Base-by-base conservation (phyloP, 768 basidiomycete species). In the Lanmaoa rubissima region DNA sequence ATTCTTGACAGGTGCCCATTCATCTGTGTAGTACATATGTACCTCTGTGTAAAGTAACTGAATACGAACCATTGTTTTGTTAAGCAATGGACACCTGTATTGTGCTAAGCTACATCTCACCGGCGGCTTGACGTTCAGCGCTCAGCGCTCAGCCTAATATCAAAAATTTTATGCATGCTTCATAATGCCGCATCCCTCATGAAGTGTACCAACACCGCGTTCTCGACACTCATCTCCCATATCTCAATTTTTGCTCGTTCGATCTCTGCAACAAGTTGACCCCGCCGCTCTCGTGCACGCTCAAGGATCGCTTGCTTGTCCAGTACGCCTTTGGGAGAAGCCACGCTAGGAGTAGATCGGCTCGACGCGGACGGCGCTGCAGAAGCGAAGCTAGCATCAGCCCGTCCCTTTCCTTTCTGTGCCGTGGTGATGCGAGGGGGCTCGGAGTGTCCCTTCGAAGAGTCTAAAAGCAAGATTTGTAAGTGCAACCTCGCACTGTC, bases 211-310 rank as follows among this genome's bases (percentile, higher is more conserved):
- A 88, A 71, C 50, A 79, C 83, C n/a, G 84, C 86, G 63, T 84
- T 81, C 70, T 89, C 88, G 49, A 89, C 78, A 40, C 82, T 84
- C 49, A 79, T 78, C 72, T 89, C 87, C 90, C 90, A 90, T 54
- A 90, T 69, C 64, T 86, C 83, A 31, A 82, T 76, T 65, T 86
- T 86, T 24, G 84, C 81, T 51, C 73, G 75, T 48, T 84, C 78
- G 44, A 91, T 71, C 71, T 87, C 84, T 11, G 71, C 72, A 53
- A 73, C 72, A 38, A 92, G 61, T 61, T 81, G 75, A 53, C 72
- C 70, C 56, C 82, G 79, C 63, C 81, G 77, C 62, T 82, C 81
- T 52, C 72, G 75, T 14, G 87, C 88, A 14, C 78, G 77, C 43
- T 68, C 73, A 34, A 90, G 57, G 21, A 86, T 71, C 12, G 77